Conservation (phyloP, 1,139 yeast species). For the Zygosaccharomyces pseudobailii region DNA sequence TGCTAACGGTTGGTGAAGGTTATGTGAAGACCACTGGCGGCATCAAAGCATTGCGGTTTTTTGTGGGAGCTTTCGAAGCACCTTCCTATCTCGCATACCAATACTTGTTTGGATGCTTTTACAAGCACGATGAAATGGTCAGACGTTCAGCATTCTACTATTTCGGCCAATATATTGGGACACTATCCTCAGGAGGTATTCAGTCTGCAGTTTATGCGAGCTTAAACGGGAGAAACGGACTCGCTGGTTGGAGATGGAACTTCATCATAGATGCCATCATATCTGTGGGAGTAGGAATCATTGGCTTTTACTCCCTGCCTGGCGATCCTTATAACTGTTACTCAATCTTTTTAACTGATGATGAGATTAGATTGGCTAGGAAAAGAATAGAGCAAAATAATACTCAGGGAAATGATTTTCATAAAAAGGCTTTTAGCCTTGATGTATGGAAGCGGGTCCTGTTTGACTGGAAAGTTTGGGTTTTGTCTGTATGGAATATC, state of each 20-base stretch:
- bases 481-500: constrained; percentile 48
- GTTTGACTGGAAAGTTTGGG: constrained; percentile 53
- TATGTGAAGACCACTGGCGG: constrained; percentile 25
- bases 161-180: constrained; percentile 57
- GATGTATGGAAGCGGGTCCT: constrained; percentile 48
- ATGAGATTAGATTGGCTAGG: constrained; percentile 55
- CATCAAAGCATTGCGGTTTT: constrained; percentile 31
- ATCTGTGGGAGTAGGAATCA: constrained; percentile 54
- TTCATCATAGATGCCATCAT: constrained; percentile 63
- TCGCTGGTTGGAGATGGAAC: constrained; percentile 70
- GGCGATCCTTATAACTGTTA: constrained; percentile 64
- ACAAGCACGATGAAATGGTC: constrained; percentile 52
- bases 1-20: constrained; percentile 30
- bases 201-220: constrained; percentile 54
- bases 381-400: constrained; percentile 45
- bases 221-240: constrained; percentile 45
- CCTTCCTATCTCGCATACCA: constrained; percentile 58
- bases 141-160: constrained; percentile 60
- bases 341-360: constrained; percentile 51
- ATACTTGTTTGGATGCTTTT: constrained; percentile 59
- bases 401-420: constrained; percentile 28
- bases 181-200: constrained; percentile 57
- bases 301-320: constrained; percentile 60
- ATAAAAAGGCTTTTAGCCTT: constrained; percentile 33
- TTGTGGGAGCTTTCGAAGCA: constrained; percentile 60